Percentiles rank a stretch among this genome's conserved stretches.
These are phyloP conservation scores for Pseudogymnoascus sp. DNA, from an alignment of 2,329 filamentous ascomycete species.

Conservation along the genomic window DNA sequence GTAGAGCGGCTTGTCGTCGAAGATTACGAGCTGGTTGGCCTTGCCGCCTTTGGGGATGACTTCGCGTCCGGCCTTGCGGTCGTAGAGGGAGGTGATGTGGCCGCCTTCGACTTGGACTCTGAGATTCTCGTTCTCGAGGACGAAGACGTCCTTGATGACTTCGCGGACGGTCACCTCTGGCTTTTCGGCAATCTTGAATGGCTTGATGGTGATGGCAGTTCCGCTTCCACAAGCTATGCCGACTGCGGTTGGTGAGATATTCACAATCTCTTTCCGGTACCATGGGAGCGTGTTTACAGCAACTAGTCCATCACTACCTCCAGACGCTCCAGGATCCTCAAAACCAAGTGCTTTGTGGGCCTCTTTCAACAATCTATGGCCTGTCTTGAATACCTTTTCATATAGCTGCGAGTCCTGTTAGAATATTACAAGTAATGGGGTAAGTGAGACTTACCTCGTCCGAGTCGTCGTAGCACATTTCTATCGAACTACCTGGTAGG, in stretches of 20 bases:
- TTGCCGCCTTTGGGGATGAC: slow-evolving; percentile 65
- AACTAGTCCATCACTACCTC: slow-evolving; percentile 40
- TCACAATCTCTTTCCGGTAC: slow-evolving; percentile 66
- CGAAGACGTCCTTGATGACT: slow-evolving; percentile 54
- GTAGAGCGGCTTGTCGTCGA: slow-evolving; percentile 93
- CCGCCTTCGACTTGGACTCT: slow-evolving; percentile 65
- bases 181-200: slow-evolving; percentile 39
- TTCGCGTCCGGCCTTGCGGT: slow-evolving; percentile 65
- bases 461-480: slow-evolving; percentile 97
- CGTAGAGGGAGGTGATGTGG: slow-evolving; percentile 75
- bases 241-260: slow-evolving; percentile 44
- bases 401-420: slow-evolving; percentile 51
- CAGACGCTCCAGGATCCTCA: slow-evolving; percentile 34
- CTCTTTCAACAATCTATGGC: slow-evolving; percentile 61
- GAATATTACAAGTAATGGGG: neutral
- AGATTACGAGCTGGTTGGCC: slow-evolving; percentile 86
- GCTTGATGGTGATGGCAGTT: slow-evolving; percentile 41
- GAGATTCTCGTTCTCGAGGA: slow-evolving; percentile 71
- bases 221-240: slow-evolving; percentile 51
- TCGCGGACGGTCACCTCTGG: slow-evolving; percentile 45
- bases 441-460: slow-evolving; percentile 49
- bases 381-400: slow-evolving; percentile 69
- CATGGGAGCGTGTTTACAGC: slow-evolving; percentile 84
- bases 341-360: slow-evolving; percentile 61
- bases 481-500: slow-evolving; percentile 86